Percentiles rank a stretch among this genome's conserved stretches.
Conservation (phyloP, 306 rosid genomes). For the Casuarina glauca region DNA sequence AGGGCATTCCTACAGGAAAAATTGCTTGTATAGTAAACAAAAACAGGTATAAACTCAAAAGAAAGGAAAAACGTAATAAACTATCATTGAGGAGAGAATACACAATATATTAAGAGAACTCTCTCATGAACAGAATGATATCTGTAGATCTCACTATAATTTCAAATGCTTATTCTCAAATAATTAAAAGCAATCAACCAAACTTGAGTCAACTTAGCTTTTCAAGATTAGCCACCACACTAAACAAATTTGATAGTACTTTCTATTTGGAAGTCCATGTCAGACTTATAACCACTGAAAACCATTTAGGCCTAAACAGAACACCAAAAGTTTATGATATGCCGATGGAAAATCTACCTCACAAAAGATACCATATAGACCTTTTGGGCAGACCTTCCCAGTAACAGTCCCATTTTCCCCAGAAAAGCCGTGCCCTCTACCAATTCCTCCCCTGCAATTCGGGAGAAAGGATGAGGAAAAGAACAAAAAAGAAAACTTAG, state of each 20-base stretch:
- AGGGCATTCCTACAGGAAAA: slow-evolving; percentile 82
- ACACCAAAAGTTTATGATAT: slow-evolving; percentile 13
- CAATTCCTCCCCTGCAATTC: slow-evolving; percentile 77
- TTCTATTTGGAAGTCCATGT: neutral
- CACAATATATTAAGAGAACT: slow-evolving; percentile 3
- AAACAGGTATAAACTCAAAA: neutral
- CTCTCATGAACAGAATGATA: neutral
- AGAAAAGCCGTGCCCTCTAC: slow-evolving; percentile 77
- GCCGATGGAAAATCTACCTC: slow-evolving; percentile 53
- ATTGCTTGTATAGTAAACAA: slow-evolving; percentile 8
- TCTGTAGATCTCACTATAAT: neutral
- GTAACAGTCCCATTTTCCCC: slow-evolving; percentile 84
- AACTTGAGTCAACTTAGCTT: slow-evolving; percentile 15
- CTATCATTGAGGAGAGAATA: neutral
- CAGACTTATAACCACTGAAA: neutral
- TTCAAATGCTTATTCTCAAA: neutral
- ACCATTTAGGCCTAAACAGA: neutral
- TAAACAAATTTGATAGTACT: neutral
- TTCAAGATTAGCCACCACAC: neutral
- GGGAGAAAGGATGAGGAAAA: neutral
- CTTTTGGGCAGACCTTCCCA: slow-evolving; percentile 82
- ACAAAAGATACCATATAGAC: slow-evolving; percentile 89
- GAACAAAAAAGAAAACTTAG: neutral
- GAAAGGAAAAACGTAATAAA: slow-evolving; percentile 4
- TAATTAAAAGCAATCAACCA: slow-evolving; percentile 2